Conservation (phyloP, 768 basidiomycete genomes). For the Tulasnella calospora region DNA sequence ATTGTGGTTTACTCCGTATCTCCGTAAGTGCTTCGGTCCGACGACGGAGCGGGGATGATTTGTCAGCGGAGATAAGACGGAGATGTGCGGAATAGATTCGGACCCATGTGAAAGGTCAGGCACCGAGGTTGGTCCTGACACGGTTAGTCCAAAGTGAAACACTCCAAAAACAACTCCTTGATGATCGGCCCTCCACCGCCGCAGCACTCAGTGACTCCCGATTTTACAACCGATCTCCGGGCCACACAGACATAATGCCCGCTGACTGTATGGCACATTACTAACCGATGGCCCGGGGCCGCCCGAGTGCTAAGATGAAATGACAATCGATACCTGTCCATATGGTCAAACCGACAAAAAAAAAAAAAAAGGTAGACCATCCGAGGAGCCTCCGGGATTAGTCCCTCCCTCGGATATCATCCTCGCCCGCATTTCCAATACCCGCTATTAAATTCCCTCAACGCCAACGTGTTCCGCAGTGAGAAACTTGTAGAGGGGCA, state of each 20-base stretch:
- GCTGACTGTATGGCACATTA: conserved; percentile 1
- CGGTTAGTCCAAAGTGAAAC: not conserved
- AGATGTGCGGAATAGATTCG: no score
- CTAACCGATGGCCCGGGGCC: not conserved
- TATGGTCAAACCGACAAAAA: not conserved
- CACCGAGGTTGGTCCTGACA: no score
- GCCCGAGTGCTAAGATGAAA: not conserved
- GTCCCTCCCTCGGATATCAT: not conserved
- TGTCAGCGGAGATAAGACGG: no score
- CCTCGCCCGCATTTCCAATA: not conserved
- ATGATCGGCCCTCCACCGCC: not conserved
- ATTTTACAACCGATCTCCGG: not conserved
- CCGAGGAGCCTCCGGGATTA: not conserved
- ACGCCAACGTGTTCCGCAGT: not conserved
- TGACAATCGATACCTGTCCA: not conserved
- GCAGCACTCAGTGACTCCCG: not conserved
- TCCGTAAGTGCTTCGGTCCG: no score
- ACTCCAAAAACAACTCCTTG: no score
- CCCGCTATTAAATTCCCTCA: not conserved
- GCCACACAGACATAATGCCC: not conserved
- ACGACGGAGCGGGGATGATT: no score
- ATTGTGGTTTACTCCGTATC: no score
- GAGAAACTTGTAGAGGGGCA: not conserved
- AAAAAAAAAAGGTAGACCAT: not conserved
- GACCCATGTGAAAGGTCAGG: no score